Percentiles rank a stretch among this genome's conserved stretches.
Evolutionary conservation across 2,329 filamentous ascomycete species (phyloP).

Genomic region (Fusarium nurragi): DNA sequence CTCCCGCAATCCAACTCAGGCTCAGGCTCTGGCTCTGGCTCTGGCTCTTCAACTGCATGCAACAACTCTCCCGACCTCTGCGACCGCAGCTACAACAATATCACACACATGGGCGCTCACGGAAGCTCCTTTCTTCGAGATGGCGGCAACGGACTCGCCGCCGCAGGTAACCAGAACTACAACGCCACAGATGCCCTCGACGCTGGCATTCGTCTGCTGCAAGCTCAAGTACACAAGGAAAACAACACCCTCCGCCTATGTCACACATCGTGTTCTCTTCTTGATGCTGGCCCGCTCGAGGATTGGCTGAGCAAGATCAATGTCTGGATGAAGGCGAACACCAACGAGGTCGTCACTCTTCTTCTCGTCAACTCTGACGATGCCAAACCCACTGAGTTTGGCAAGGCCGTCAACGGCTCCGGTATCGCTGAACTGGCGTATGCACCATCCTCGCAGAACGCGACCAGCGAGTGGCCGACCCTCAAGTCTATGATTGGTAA

Average conservation of each 20-base stretch:
- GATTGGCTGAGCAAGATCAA: conserved; percentile 72
- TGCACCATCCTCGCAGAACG: conserved; percentile 58
- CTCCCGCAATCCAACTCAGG: conserved; percentile 39
- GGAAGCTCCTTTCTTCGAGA: conserved; percentile 78
- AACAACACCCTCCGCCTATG: conserved; percentile 72
- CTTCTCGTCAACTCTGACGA: conserved; percentile 76
- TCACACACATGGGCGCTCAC: conserved; percentile 82
- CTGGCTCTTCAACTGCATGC: conserved; percentile 61
- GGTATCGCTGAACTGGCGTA: conserved; percentile 72
- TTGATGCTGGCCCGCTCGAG: conserved; percentile 74
- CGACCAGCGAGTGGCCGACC: conserved; percentile 70
- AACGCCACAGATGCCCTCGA: conserved; percentile 77
- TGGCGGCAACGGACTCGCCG: conserved; percentile 64
- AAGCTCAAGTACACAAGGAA: conserved; percentile 74
- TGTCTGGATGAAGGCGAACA: conserved; percentile 73
- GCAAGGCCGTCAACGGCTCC: conserved; percentile 62
- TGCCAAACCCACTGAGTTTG: conserved; percentile 64
- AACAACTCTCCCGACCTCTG: conserved; percentile 85
- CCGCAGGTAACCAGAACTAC: conserved; percentile 77
- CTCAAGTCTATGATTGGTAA: conserved; percentile 73
- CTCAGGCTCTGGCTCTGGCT: conserved; percentile 28
- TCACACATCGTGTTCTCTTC: conserved; percentile 72
- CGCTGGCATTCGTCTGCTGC: conserved; percentile 75
- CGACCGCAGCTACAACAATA: conserved; percentile 74
- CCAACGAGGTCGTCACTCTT: conserved; percentile 79